Conservation (phyloP, 208 protist species). For the Herpetomonas samuelpessoai region DNA sequence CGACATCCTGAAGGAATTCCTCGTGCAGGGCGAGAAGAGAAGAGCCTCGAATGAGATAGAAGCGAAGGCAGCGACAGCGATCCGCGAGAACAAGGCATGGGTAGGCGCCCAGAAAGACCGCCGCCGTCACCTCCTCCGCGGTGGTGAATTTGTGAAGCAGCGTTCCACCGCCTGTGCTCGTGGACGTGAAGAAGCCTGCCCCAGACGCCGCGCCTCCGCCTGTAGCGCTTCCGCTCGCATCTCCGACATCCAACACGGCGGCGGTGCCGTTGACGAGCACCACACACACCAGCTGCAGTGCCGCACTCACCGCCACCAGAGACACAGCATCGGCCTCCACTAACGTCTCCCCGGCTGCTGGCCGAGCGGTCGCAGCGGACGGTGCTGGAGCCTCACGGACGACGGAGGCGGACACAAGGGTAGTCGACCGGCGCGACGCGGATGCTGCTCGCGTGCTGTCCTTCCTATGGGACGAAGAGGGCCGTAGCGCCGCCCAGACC, state of each 20-base stretch:
- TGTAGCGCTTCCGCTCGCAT: constrained; percentile 1
- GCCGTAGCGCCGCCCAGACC: no score
- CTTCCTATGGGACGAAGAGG: no score
- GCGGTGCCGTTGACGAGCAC: constrained; percentile 69
- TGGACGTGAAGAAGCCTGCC: background rate
- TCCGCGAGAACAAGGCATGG: constrained; percentile 73
- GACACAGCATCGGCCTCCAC: constrained; percentile 75
- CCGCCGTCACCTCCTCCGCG: constrained; percentile 51
- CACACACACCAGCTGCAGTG: constrained; percentile 61
- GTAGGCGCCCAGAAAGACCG: constrained; percentile 67
- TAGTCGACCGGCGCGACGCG: no score
- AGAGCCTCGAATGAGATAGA: constrained; percentile 61
- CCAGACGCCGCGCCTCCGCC: background rate
- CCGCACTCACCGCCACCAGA: constrained; percentile 50
- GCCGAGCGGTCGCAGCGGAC: no score
- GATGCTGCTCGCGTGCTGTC: no score
- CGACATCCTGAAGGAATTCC: constrained; percentile 45
- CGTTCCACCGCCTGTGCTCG: constrained; percentile 7
- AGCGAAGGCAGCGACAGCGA: constrained; percentile 37
- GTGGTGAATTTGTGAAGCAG: constrained; percentile 57
- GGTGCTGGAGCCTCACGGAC: no score
- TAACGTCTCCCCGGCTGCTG: constrained; percentile 8
- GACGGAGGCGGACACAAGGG: no score
- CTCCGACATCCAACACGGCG: constrained; percentile 53
- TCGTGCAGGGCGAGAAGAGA: constrained; percentile 49